Conservation (phyloP, 768 basidiomycete species). For the Gyrodon lividus region DNA sequence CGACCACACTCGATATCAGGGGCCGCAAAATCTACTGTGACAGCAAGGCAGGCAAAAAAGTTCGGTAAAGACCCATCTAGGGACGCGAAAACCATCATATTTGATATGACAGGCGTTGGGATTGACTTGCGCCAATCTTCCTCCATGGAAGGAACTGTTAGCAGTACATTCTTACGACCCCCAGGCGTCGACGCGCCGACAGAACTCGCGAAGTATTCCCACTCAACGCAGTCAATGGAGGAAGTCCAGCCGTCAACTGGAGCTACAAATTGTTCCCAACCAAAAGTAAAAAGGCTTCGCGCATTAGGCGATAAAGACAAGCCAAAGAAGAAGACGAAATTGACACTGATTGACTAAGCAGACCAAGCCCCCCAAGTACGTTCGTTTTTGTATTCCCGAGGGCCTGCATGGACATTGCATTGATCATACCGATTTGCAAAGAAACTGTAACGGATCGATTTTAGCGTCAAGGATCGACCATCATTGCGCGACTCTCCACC, state of each 20-base stretch:
- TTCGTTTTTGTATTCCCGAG: constrained; percentile 18
- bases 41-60: constrained; percentile 18
- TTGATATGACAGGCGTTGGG: constrained; percentile 48
- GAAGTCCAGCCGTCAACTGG: constrained; percentile 6
- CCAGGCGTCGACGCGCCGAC: constrained; percentile 22
- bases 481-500: constrained; percentile 5
- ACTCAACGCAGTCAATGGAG: constrained; percentile 2
- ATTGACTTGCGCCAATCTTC: constrained; percentile 43
- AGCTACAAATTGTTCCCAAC: constrained; percentile 5
- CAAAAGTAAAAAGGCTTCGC: constrained; percentile 25
- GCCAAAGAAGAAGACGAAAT: constrained; percentile 26
- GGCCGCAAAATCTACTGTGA: constrained; percentile 4
- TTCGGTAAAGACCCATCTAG: constrained; percentile 27
- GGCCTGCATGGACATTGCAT: constrained; percentile 4
- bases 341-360: constrained; percentile 24
- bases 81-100: constrained; percentile 45
- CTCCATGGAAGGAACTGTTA: constrained; percentile 5
- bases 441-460: constrained; percentile 9
- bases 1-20: constrained; percentile 26
- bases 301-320: constrained; percentile 15
- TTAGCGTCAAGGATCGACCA: constrained; percentile 22
- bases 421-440: constrained; percentile 19
- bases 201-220: constrained; percentile 7
- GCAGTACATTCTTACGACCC: constrained; percentile 19
- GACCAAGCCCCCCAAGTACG: constrained; percentile 15